Conservation (phyloP, 2,329 filamentous ascomycete genomes). For the Ceratocystis papillata region DNA sequence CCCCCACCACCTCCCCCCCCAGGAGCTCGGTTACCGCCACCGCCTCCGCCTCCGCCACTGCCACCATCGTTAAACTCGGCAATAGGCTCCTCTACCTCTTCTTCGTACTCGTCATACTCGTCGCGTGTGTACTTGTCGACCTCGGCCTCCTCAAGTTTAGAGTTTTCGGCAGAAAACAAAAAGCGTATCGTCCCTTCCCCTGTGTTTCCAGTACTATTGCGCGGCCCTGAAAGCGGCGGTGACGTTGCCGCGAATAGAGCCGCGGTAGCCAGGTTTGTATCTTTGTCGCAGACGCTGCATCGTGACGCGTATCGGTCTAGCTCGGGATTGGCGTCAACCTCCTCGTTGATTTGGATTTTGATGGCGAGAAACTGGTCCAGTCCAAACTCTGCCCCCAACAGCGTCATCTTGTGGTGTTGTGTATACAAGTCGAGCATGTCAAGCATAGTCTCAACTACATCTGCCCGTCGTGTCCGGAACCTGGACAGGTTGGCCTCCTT, state of each 20-base stretch:
- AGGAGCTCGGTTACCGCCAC: slow-evolving; percentile 26
- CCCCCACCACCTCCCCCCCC: slow-evolving; percentile 24
- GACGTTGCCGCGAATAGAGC: background rate
- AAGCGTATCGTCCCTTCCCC: slow-evolving; percentile 74
- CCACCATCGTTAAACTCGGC: slow-evolving; percentile 25
- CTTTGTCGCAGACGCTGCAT: slow-evolving; percentile 43
- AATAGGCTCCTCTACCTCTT: slow-evolving; percentile 61
- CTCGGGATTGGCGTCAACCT: slow-evolving; percentile 53
- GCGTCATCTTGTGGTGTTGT: slow-evolving; percentile 64
- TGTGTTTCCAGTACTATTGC: slow-evolving; percentile 26
- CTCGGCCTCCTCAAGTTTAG: slow-evolving; percentile 56
- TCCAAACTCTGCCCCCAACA: slow-evolving; percentile 60
- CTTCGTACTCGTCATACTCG: slow-evolving; percentile 65
- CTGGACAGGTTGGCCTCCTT: slow-evolving; percentile 40
- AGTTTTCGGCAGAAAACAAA: slow-evolving; percentile 71
- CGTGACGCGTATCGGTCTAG: slow-evolving; percentile 54
- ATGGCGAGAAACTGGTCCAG: slow-evolving; percentile 73
- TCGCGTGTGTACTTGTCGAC: slow-evolving; percentile 60
- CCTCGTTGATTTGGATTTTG: slow-evolving; percentile 76
- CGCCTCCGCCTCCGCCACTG: background rate
- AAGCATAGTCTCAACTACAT: slow-evolving; percentile 65
- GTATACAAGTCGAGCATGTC: slow-evolving; percentile 90
- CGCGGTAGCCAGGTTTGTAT: slow-evolving; percentile 25
- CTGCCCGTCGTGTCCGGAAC: slow-evolving; percentile 38
- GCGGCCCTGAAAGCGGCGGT: slow-evolving; percentile 12